Base-by-base conservation (phyloP, 2,329 filamentous ascomycete genomes). In the Cytospora leucostoma region DNA sequence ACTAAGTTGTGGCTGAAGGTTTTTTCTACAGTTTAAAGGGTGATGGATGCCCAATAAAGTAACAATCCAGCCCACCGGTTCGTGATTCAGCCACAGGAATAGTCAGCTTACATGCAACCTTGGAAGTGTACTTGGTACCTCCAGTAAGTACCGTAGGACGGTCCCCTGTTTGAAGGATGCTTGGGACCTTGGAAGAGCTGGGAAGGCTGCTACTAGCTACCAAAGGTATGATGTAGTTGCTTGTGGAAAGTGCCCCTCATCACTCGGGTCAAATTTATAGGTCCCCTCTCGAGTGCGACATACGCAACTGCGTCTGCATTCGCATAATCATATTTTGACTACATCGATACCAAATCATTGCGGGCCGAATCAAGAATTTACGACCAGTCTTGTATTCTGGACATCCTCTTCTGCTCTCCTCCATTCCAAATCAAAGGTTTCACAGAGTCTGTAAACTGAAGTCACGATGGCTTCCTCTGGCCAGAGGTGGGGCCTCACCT, bases 391-490 rank as follows among this genome's bases (percentile, higher is more conserved):
- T 27, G 27, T 27, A 27, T 3, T 44, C n/a, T 19, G n/a, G 13
- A 4, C 40, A 37, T 17, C 19, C 19, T 40, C 13, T 33, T n/a
- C n/a, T 51, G 17, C 44, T 34, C 44, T 37, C 17, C 54, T 15
- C 5, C 17, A n/a, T 32, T 13, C 58, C 4, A 13, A 8, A 8
- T 8, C 15, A 35, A 54, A 32, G n/a, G 21, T 13, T 47, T 33
- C 2, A 4, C 47, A 35, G 32, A 13, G 27, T 38, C 51, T 17
- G 33, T 8, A 52, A 55, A 32, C 58, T 34, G 27, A 55, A 53
- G 21, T 64, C 55, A 47, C 67, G 69, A 86, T 86, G 84, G 75
- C 81, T 69, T 78, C 77, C 67, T 74, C 78, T 66, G 73, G 75
- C 63, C 73, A 79, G 67, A 74, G 81, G 72, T 80, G 80, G 76